A percentile compares a stretch with the other conserved stretches of the same genome.
phyloP scores from a whole-genome alignment of 1,139 yeast species.

The Taphrina populina region DNA sequence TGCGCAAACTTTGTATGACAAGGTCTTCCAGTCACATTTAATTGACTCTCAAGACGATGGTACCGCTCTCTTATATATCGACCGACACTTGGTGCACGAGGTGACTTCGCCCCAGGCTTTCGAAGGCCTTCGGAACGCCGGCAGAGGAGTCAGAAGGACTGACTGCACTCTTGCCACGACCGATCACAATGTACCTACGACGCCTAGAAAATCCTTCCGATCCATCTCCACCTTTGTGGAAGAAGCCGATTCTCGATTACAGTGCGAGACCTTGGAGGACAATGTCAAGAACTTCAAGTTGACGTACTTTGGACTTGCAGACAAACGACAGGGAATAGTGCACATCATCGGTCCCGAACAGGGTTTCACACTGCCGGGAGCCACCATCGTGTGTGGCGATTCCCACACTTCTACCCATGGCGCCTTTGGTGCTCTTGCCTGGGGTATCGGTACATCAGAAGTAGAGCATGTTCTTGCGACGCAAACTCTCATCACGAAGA shows the following conservation, averaged over 20 bases:
- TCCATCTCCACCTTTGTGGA: slow-evolving; percentile 77
- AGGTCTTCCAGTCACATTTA: slow-evolving; percentile 15
- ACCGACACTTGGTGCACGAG: slow-evolving; percentile 95
- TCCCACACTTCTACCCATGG: slow-evolving; percentile 98
- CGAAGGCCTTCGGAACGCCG: slow-evolving; percentile 86
- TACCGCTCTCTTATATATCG: slow-evolving; percentile 81
- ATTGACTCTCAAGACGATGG: slow-evolving; percentile 77
- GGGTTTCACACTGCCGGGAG: slow-evolving; percentile 96
- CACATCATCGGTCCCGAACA: slow-evolving; percentile 99
- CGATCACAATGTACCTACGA: slow-evolving; percentile 96
- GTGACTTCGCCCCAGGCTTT: slow-evolving; percentile 99
- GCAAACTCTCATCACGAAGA: slow-evolving; percentile 89
- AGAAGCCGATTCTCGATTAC: slow-evolving; percentile 87
- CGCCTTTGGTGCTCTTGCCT: slow-evolving; percentile 96
- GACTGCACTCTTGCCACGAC: slow-evolving; percentile 97
- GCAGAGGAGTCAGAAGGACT: slow-evolving; percentile 80
- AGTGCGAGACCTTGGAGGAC: slow-evolving; percentile 86
- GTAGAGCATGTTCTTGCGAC: slow-evolving; percentile 98
- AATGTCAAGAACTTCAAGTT: slow-evolving; percentile 87
- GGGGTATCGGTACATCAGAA: slow-evolving; percentile 98
- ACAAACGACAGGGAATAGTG: slow-evolving; percentile 93
- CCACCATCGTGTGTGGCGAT: slow-evolving; percentile 98
- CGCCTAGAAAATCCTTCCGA: slow-evolving; percentile 72
- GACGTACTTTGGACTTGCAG: slow-evolving; percentile 91
- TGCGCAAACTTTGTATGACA: slow-evolving; percentile 15